Base-by-base conservation (phyloP, 108 stramenopile species). In the Schizochytrium sp. region DNA sequence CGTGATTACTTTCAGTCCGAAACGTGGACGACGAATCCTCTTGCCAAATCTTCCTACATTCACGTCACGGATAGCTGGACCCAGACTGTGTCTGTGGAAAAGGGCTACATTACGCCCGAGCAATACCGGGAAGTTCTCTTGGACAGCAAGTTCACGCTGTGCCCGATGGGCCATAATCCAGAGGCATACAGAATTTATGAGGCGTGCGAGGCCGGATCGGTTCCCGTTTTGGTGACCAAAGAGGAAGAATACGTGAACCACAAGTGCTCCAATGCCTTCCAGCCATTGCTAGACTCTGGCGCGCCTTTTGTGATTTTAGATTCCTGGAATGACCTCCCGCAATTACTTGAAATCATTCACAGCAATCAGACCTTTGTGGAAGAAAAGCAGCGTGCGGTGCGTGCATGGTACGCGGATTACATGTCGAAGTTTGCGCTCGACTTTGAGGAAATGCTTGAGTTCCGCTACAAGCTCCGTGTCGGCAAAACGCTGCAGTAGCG, bases 131-230 rank as follows among this genome's bases (percentile, higher is more conserved):
- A 91, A 18, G 90, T 91, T 10, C 48, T 93, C 28, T 87, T 91
- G 21, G 72, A 93, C 5, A 91, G 91, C 41, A 51, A 43, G 41
- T 93, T 93, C 59, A 93, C 93, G 19, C 43, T 93, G 18, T 89
- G 92, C 10, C 93, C 93, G 5, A 69, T 88, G 19, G 93, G 93
- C 34, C 93, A 93, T 89, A 93, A 93, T 76, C 92, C 93, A 14
- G 93, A 93, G 59, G 92, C 91, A 16, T 93, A 92, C 87, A 89
- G 93, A 45, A 44, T 93, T n/a, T 93, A 88, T 21, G 93, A 93
- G 60, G 92, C 92, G 19, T 90, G 92, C 0, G 88, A 91, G 51
- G 91, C 92, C 51, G 93, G 93, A 21, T 90, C 89, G 8, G 91
- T 93, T 18, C 93, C 93, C 5, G 72, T 92, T 2, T n/a, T 93